Conservation (phyloP, 73 alveolate genomes). For the Paramecium sonneborni region DNA sequence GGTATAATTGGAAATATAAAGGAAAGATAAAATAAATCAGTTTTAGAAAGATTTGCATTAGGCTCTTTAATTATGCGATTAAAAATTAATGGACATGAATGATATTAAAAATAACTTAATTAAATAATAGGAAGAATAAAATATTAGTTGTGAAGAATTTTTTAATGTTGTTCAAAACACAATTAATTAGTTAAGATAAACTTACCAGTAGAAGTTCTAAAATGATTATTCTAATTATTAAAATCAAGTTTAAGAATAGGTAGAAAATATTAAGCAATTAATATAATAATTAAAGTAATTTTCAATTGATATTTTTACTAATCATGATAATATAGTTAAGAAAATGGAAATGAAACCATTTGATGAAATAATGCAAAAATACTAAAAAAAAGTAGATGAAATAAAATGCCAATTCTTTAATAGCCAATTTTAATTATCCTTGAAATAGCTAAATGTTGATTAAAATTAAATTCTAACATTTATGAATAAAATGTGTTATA, state of each 20-base stretch:
- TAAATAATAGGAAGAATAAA: background rate
- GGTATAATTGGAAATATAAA: background rate
- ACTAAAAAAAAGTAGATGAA: slow-evolving; percentile 30
- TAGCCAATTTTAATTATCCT: background rate
- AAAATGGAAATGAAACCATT: slow-evolving; percentile 59
- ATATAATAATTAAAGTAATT: background rate
- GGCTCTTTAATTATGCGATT: background rate
- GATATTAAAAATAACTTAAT: background rate
- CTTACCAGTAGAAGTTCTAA: background rate
- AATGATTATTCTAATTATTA: background rate
- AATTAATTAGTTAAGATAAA: background rate
- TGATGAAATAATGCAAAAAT: slow-evolving; percentile 35
- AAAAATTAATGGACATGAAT: background rate
- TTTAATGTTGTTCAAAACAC: background rate
- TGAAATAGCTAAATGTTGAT: background rate
- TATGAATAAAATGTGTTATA: slow-evolving; percentile 55
- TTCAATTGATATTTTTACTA: background rate
- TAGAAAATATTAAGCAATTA: background rate
- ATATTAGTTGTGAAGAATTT: background rate
- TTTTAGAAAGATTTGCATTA: background rate
- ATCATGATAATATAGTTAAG: slow-evolving; percentile 55
- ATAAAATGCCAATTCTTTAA: background rate
- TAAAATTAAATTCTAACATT: background rate
- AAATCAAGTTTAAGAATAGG: background rate
- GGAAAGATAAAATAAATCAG: background rate